Evolutionary conservation across 768 basidiomycete species (phyloP), one percentile per base, ranked within the genome.

Genomic region (Tricholoma furcatifolium): DNA sequence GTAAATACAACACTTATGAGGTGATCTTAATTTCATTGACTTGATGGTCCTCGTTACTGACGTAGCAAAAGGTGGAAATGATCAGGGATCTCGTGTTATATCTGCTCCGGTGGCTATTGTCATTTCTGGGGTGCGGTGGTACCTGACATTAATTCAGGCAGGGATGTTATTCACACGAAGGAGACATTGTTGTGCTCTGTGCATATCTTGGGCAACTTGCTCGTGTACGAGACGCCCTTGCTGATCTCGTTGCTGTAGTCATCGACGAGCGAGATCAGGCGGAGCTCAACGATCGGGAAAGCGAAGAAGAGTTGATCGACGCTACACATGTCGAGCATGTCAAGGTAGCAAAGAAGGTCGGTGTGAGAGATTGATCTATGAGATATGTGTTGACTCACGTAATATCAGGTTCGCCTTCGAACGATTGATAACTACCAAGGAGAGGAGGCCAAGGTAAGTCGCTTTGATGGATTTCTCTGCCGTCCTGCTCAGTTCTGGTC

Each of bases 341-440:
- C 17, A 66, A 75, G 43, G 79, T 87, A 1, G 68, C 81, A 1
- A 76, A 70, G 58, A 71, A 77, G 38, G 87, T 87, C 60, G 21
- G 76, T 64, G n/a, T 27, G 47, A 9, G 15, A 42, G 3, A 23
- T 15, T 43, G 4, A 17, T 11, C 43, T 35, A n/a, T 30, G 11
- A 14, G 39, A 38, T 39, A 17, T 20, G 5, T 34, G n/a, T 15
- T 35, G 4, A 9, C 9, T 35, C 21, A 12, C 7, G 1, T 30
- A 42, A 43, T 40, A 23, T 9, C 43, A 88, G 87, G 79, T 89
- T 38, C 76, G 80, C 7, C 70, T 91, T 5, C 79, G 89, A 5
- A 91, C 88, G 0, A 79, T 91, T 1, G 88, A 92, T 56, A 89
- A 85, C 45, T 91, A 82, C 62, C 90, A 91, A 66, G 89, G 88